phyloP scores from a whole-genome alignment of 371 early-diverging fungal species.

The Phascolomyces articulosus region DNA sequence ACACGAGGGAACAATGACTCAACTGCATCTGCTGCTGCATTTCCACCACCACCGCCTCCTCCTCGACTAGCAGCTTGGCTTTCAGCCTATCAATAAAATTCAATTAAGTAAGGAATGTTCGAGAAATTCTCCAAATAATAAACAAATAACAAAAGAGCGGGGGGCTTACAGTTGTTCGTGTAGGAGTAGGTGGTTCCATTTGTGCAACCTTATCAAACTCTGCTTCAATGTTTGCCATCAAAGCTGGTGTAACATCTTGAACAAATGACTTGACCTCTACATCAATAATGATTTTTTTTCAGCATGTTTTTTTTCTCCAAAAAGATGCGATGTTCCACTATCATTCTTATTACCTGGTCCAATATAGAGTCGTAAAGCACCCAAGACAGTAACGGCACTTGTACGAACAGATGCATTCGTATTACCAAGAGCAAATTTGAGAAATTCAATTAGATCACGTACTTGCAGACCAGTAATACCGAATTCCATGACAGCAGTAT shows the following conservation, averaged over 20 bases:
- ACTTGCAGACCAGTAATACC: constrained; percentile 80
- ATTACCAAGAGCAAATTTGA: constrained; percentile 78
- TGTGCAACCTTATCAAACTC: constrained; percentile 90
- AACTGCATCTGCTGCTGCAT: constrained; percentile 54
- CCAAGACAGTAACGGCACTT: constrained; percentile 77
- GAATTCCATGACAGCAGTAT: constrained; percentile 83
- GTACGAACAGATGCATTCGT: constrained; percentile 86
- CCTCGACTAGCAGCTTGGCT: constrained; percentile 8
- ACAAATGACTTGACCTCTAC: constrained; percentile 77
- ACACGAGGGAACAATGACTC: constrained; percentile 90
- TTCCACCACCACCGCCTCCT: constrained; percentile 30
- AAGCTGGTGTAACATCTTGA: constrained; percentile 83
- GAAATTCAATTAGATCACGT: constrained; percentile 80
- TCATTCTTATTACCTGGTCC: constrained; percentile 71
- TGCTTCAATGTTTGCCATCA: constrained; percentile 82
- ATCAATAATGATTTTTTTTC: constrained; percentile 1
- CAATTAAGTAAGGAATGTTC: background rate
- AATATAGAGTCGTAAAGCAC: constrained; percentile 79
- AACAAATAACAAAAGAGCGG: too few relatives aligned
- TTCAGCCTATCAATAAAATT: constrained; percentile 2
- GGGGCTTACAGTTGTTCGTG: constrained; percentile 48
- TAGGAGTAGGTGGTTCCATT: constrained; percentile 78
- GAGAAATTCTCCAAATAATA: background rate
- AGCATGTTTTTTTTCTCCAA: background rate
- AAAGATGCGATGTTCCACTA: too few relatives aligned